Evolutionary conservation across 2,329 filamentous ascomycete genomes (phyloP), one percentile per base, ranked within the genome.

Genomic region (Colletotrichum eremochloae): DNA sequence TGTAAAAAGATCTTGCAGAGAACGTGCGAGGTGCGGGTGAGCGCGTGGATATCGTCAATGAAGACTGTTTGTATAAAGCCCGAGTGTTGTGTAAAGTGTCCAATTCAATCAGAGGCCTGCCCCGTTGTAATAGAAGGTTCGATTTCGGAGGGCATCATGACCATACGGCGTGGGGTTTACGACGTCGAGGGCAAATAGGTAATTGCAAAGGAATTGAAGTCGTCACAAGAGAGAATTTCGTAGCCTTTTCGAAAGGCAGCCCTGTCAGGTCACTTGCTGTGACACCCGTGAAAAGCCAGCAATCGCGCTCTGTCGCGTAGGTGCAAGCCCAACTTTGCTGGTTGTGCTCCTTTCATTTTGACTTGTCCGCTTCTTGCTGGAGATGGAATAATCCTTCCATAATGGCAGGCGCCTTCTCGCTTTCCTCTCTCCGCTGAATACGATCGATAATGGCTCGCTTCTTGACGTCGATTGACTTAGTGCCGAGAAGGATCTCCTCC

Each of bases 401-500:
- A 18, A 74, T 69, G 3, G 73, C 63, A 18, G 62, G 73, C 53
- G 48, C 31, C 3, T 66, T 31, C 12, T 58, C 44, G 15, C 46
- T 62, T n/a, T 63, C n/a, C 29, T 63, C 48, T 18, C 68, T 68
- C 2, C 50, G 57, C 7, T 58, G 29, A 1, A 62, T 62, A 5
- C 73, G 71, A 5, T 75, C 74, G 8, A 48, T 46, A 11, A 68
- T 66, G 14, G 70, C 67, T 33, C 73, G 58, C 48, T 53, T 71
- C n/a, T 50, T 58, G 24, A 55, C 55, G 33, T 73, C 73, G 60
- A 66, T 18, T 1, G 74, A 65, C 56, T 72, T 71, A 40, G 52
- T 58, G 40, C 74, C 74, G 29, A 75, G 73, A 0, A 75, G 68
- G 36, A 74, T 57, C 6, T 75, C 74, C 42, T 79, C 77, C 24